Evolutionary conservation across 1,139 yeast species (phyloP), one percentile per base, ranked within the genome.

Genomic region (Magnusiomyces fungicola): DNA sequence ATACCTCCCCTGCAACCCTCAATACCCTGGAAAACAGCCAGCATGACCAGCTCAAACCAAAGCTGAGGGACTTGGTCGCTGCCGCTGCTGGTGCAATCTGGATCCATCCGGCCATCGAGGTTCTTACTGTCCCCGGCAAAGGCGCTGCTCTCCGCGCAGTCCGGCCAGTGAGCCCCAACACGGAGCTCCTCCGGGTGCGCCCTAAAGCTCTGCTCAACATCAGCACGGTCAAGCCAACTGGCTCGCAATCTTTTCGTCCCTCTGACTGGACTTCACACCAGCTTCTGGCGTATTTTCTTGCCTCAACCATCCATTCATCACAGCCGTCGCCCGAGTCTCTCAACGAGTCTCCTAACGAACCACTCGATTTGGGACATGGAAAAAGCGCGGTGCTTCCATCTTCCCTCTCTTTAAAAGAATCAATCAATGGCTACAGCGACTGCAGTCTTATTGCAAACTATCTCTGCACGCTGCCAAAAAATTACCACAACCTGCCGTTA

Each of bases 401-500:
- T n/a, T n/a, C n/a, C n/a, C n/a, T n/a, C n/a, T n/a, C n/a, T n/a
- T n/a, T n/a, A n/a, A n/a, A n/a, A n/a, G n/a, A n/a, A n/a, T n/a
- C n/a, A n/a, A n/a, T n/a, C n/a, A n/a, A n/a, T n/a, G n/a, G n/a
- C n/a, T n/a, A n/a, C n/a, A n/a, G n/a, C n/a, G n/a, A n/a, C n/a
- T n/a, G n/a, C n/a, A n/a, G n/a, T n/a, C n/a, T n/a, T n/a, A n/a
- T 45, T 43, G 41, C 49, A 45, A 19, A 25, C 16, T 34, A 49
- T 43, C 41, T 47, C 43, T 22, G 36, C 29, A 36, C 46, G 10
- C 27, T 51, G 16, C 54, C 54, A 10, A 27, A 14, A 23, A 32
- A 21, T 34, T 51, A 49, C 37, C 36, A 37, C 12, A 44, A 45
- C 7, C 27, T 49, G 34, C 54, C 54, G 10, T 23, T 51, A 14